A percentile compares a stretch with the other conserved stretches of the same genome.
These are phyloP conservation scores for Suillus subluteus DNA, from an alignment of 768 basidiomycete genomes.

Conservation along the genomic window DNA sequence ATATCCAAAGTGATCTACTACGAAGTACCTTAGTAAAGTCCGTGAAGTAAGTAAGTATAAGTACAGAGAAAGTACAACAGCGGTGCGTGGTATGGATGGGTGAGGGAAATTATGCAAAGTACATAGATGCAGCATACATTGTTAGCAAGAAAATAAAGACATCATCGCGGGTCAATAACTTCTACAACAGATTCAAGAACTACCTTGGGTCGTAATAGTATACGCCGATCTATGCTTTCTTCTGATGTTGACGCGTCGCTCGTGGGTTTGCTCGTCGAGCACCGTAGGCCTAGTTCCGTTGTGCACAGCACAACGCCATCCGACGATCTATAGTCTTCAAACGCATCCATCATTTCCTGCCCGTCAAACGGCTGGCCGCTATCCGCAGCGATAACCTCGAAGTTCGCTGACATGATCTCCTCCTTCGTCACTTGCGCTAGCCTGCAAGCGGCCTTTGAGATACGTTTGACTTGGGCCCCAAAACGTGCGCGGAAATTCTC, in stretches of 20 bases:
- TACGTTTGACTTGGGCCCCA: constrained; percentile 63
- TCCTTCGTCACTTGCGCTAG: constrained; percentile 68
- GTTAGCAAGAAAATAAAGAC: not conserved
- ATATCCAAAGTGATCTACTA: constrained; percentile 5
- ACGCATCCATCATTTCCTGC: constrained; percentile 61
- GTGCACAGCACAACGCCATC: constrained; percentile 62
- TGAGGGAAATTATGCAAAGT: not conserved
- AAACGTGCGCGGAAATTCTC: constrained; percentile 52
- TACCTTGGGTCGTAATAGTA: constrained; percentile 74
- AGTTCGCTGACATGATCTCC: constrained; percentile 78
- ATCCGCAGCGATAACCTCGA: constrained; percentile 69
- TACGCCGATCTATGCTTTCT: constrained; percentile 55
- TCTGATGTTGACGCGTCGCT: constrained; percentile 37
- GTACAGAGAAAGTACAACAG: constrained; percentile 21
- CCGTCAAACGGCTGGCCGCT: constrained; percentile 53
- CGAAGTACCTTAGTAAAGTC: constrained; percentile 4
- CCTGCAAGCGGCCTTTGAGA: constrained; percentile 64
- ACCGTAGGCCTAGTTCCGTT: constrained; percentile 72
- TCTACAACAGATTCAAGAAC: constrained; percentile 72
- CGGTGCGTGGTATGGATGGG: constrained; percentile 1
- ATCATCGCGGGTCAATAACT: constrained; percentile 43
- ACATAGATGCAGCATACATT: constrained; percentile 3
- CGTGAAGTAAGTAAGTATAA: constrained; percentile 21
- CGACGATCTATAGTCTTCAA: constrained; percentile 59
- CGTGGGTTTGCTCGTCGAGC: constrained; percentile 52